Evolutionary conservation across 257 asterid species (phyloP).

Genomic region (Fraxinus anomala): DNA sequence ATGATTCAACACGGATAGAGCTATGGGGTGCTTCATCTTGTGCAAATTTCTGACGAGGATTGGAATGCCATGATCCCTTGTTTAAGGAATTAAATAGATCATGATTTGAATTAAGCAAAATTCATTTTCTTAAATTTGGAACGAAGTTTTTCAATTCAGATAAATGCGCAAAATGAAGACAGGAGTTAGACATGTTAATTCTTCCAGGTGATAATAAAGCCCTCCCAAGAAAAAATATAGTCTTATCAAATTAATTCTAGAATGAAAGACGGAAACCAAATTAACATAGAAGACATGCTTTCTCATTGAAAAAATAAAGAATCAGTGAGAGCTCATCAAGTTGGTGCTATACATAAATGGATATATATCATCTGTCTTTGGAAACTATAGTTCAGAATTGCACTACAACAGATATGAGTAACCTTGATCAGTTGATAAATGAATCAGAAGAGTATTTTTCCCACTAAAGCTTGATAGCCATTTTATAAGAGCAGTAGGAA

Average conservation of each 20-base stretch:
- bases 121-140: neutral
- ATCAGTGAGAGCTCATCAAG: neutral
- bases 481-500: constrained; percentile 70
- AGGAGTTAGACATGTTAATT: constrained; percentile 4
- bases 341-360: neutral
- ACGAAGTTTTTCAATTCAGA: neutral
- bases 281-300: neutral
- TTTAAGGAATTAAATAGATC: neutral
- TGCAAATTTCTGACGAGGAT: constrained; percentile 6
- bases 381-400: neutral
- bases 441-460: constrained; percentile 57
- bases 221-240: neutral
- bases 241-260: neutral
- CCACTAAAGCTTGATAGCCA: constrained; percentile 73
- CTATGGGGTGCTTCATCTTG: neutral
- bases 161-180: neutral
- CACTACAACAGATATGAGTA: constrained; percentile 2
- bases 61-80: neutral
- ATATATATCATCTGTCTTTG: neutral
- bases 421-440: constrained; percentile 98
- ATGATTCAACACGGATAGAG: neutral
- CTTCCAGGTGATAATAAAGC: neutral
- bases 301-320: neutral
- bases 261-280: neutral
- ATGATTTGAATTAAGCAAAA: constrained; percentile 7